Conservation (phyloP, 1,284 basidiomycete species). For the Irpex sp. region DNA sequence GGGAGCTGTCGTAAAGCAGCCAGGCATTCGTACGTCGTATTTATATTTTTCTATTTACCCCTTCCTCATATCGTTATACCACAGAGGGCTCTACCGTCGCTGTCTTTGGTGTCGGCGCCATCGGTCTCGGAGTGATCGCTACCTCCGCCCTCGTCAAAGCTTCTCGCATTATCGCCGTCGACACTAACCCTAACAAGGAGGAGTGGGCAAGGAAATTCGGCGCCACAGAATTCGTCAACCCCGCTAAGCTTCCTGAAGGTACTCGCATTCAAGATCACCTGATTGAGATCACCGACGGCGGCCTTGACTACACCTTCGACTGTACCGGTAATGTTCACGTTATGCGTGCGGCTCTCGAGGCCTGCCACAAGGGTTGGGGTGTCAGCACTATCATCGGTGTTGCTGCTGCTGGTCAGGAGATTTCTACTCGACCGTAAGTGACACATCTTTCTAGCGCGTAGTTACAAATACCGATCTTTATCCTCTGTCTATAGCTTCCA, state of each 20-base stretch:
- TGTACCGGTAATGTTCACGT: conserved; percentile 94
- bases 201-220: conserved; percentile 92
- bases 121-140: conserved; percentile 90
- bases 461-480: not conserved
- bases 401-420: conserved; percentile 96
- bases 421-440: conserved; percentile 89
- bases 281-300: conserved; percentile 93
- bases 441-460: not conserved
- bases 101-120: conserved; percentile 95
- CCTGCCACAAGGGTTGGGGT: conserved; percentile 99
- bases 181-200: conserved; percentile 86
- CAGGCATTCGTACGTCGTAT: conserved; percentile 74
- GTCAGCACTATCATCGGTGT: conserved; percentile 94
- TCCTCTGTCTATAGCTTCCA: conserved; percentile 58
- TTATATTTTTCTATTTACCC: too few species aligned
- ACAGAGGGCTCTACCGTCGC: conserved; percentile 84
- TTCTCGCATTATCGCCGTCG: conserved; percentile 88
- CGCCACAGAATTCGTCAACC: conserved; percentile 96
- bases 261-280: conserved; percentile 87
- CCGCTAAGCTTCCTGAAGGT: conserved; percentile 70
- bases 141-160: conserved; percentile 81
- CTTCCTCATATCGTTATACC: conserved; percentile 2
- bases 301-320: conserved; percentile 97
- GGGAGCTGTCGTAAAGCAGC: conserved; percentile 83
- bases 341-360: conserved; percentile 94